Evolutionary conservation across 75 land plant genomes (phyloP).

Genomic region (Cunninghamia lanceolata): DNA sequence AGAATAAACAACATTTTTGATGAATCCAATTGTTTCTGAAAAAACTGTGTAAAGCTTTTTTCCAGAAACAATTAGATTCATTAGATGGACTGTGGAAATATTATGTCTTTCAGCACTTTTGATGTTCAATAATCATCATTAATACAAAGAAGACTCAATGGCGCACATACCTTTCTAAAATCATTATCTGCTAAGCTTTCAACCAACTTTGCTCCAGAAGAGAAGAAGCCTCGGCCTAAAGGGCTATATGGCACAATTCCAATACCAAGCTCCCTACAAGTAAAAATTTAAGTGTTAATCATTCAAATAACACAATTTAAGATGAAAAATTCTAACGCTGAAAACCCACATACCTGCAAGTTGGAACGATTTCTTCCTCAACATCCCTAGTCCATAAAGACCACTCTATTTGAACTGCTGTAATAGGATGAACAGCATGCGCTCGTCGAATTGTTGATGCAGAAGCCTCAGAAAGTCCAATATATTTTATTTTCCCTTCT

Average conservation of each 20-base stretch:
- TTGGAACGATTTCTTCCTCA: slow-evolving; percentile 67
- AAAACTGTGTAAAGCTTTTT: no score
- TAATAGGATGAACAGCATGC: slow-evolving; percentile 60
- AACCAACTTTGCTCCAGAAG: slow-evolving; percentile 30
- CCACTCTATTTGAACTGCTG: slow-evolving; percentile 69
- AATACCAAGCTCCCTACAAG: slow-evolving; percentile 57
- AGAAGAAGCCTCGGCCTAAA: slow-evolving; percentile 63
- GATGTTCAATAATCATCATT: neutral
- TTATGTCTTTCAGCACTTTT: no score
- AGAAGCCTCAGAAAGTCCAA: slow-evolving; percentile 70
- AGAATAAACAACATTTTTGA: neutral
- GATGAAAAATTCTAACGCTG: neutral
- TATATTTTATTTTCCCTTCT: slow-evolving; percentile 76
- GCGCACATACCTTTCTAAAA: slow-evolving; percentile 41
- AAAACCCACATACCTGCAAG: slow-evolving; percentile 47
- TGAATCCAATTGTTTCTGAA: no score
- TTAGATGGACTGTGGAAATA: no score
- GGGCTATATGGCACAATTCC: slow-evolving; percentile 73
- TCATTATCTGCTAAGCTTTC: slow-evolving; percentile 32
- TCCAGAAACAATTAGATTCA: no score
- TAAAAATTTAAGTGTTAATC: neutral
- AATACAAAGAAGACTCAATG: no score
- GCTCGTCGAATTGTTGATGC: slow-evolving; percentile 60
- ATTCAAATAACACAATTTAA: slow-evolving; percentile 6
- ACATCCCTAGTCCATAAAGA: slow-evolving; percentile 75